These are phyloP conservation scores for Botrytis porri DNA, from an alignment of 2,329 filamentous ascomycete genomes.

Conservation along the genomic window DNA sequence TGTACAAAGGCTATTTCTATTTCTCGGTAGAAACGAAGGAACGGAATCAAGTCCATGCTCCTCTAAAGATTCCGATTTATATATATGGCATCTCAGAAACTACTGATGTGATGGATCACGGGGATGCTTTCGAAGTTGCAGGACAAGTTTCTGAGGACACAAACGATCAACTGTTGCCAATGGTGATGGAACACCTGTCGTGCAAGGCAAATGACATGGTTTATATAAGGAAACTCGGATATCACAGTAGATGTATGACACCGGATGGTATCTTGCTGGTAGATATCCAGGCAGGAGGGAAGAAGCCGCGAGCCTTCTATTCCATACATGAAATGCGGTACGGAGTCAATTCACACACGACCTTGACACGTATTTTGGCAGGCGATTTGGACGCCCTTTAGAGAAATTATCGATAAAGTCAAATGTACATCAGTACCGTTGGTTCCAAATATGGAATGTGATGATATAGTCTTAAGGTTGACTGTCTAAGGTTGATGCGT, in stretches of 20 bases:
- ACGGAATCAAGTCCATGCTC: not conserved
- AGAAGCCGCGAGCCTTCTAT: not conserved
- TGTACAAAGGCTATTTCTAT: not conserved
- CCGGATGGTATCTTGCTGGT: not conserved
- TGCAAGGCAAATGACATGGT: not conserved
- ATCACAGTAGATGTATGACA: not conserved
- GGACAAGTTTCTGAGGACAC: not conserved
- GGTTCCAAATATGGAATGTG: not conserved
- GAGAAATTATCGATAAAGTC: not conserved
- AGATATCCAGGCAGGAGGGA: not conserved
- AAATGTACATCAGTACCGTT: not conserved
- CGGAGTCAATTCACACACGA: not conserved
- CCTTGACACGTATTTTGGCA: not conserved
- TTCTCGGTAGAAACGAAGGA: not conserved
- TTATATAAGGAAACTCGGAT: not conserved
- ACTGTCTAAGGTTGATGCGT: not conserved
- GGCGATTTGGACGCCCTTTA: not conserved
- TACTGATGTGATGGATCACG: rapidly evolving
- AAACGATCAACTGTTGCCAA: not conserved
- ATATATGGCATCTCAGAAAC: not conserved
- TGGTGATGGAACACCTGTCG: not conserved
- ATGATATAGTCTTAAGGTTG: not conserved
- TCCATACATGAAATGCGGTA: not conserved
- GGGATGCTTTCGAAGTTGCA: not conserved
- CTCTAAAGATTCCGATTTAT: not conserved